phyloP scores from a whole-genome alignment of 345 rosid genomes.

The Gossypium turneri region DNA sequence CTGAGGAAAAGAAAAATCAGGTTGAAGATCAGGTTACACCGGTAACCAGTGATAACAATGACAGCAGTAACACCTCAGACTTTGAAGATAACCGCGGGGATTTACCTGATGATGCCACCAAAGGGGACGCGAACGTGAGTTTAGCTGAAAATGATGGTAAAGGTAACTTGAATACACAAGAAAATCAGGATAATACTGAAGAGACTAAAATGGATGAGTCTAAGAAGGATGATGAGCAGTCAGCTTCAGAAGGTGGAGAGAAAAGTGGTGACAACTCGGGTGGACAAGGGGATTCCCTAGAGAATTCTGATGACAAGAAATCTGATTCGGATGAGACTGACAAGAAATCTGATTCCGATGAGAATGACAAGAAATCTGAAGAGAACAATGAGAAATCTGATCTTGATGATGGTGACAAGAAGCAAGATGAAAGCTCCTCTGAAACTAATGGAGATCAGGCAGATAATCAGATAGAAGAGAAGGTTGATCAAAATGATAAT shows the following conservation, averaged over 20 bases:
- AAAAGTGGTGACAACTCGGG: conserved; percentile 30
- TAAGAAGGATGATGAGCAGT: conserved; percentile 33
- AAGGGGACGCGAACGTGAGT: conserved; percentile 42
- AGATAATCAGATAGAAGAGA: conserved; percentile 45
- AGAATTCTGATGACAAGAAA: conserved; percentile 33
- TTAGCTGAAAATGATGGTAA: conserved; percentile 30
- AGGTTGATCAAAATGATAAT: conserved; percentile 34
- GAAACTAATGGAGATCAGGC: conserved; percentile 31
- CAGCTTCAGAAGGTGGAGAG: conserved; percentile 27
- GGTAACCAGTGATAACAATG: conserved; percentile 31
- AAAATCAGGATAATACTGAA: conserved; percentile 31
- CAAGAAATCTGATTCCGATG: conserved; percentile 25
- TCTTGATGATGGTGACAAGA: conserved; percentile 31
- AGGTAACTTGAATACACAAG: conserved; percentile 23
- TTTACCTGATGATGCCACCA: conserved; percentile 57
- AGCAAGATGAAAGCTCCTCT: conserved; percentile 27
- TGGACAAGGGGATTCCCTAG: conserved; percentile 47
- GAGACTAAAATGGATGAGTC: conserved; percentile 26
- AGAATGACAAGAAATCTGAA: conserved; percentile 11
- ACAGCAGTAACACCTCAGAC: conserved; percentile 24
- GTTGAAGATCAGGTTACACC: conserved; percentile 39
- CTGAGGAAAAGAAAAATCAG: conserved; percentile 54
- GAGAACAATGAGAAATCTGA: conserved; percentile 15
- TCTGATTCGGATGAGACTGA: conserved; percentile 16
- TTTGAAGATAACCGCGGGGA: conserved; percentile 62